Conservation (phyloP, 1,139 yeast species). For the Candida mesenterica region DNA sequence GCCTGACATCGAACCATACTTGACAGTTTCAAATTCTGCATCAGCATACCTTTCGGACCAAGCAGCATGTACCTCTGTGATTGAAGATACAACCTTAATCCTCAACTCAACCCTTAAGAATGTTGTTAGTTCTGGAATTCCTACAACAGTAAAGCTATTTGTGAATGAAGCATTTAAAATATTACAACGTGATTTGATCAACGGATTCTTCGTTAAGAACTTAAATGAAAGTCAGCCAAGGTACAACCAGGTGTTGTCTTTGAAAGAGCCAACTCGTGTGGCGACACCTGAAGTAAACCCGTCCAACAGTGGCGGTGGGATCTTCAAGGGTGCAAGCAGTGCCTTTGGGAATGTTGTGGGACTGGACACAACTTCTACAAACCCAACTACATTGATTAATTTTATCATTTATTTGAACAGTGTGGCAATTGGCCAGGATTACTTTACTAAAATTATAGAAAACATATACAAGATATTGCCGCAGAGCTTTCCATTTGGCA, state of each 20-base stretch:
- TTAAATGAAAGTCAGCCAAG: conserved; percentile 58
- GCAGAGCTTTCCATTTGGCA: conserved; percentile 51
- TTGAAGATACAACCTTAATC: conserved; percentile 80
- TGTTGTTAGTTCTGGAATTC: conserved; percentile 60
- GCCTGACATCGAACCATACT: conserved; percentile 46
- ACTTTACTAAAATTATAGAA: conserved; percentile 47
- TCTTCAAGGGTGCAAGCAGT: conserved; percentile 46
- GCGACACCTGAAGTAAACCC: conserved; percentile 20
- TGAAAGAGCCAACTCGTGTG: conserved; percentile 16
- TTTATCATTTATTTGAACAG: conserved; percentile 61
- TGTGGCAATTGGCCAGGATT: conserved; percentile 55
- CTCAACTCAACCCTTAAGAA: conserved; percentile 64
- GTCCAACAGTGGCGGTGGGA: conserved; percentile 11
- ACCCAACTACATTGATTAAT: conserved; percentile 39
- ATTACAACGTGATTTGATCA: conserved; percentile 36
- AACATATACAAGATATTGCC: conserved; percentile 26
- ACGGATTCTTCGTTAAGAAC: conserved; percentile 46
- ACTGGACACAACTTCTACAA: conserved; percentile 22
- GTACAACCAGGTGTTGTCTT: conserved; percentile 38
- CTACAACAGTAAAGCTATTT: conserved; percentile 51
- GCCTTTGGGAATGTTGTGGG: conserved; percentile 49
- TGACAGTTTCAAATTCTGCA: conserved; percentile 15
- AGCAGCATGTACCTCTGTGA: conserved; percentile 76
- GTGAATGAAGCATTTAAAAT: conserved; percentile 33
- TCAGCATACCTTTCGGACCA: conserved; percentile 40